A percentile compares a stretch with the other conserved stretches of the same genome.
Conservation (phyloP, 331 rosid species). For the Rhamnella rubrinervis region DNA sequence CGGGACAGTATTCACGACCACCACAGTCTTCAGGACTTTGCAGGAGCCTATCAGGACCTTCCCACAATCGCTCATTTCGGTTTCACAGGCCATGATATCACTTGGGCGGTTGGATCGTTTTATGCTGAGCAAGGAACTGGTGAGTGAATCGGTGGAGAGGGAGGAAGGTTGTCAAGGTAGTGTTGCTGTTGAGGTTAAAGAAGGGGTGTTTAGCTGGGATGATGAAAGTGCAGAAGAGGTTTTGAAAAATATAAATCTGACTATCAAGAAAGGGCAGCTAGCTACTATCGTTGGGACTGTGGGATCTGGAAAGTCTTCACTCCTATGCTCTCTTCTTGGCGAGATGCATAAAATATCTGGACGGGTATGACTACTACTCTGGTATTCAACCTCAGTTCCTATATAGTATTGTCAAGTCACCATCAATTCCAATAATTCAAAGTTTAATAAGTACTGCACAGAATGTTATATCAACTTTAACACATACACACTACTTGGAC, state of each 20-base stretch:
- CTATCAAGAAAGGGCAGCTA: slow-evolving; percentile 65
- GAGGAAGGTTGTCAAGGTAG: slow-evolving; percentile 43
- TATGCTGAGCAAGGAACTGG: slow-evolving; percentile 72
- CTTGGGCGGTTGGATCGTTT: slow-evolving; percentile 76
- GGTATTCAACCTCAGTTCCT: background rate
- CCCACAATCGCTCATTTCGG: slow-evolving; percentile 82
- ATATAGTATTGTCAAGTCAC: background rate
- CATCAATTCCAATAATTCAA: too few species aligned
- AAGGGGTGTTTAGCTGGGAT: slow-evolving; percentile 81
- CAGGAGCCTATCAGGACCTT: slow-evolving; percentile 84
- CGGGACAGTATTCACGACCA: slow-evolving; percentile 79
- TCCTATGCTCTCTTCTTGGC: slow-evolving; percentile 79
- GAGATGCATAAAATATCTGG: slow-evolving; percentile 84
- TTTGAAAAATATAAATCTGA: slow-evolving; percentile 59
- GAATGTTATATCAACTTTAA: too few species aligned
- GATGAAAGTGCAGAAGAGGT: slow-evolving; percentile 55
- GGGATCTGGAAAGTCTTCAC: slow-evolving; percentile 87
- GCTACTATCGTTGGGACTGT: slow-evolving; percentile 88
- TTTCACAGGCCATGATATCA: slow-evolving; percentile 84
- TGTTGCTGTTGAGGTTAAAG: slow-evolving; percentile 55
- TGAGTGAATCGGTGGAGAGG: slow-evolving; percentile 51
- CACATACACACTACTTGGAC: too few species aligned
- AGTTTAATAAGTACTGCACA: too few species aligned
- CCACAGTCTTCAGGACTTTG: slow-evolving; percentile 69
- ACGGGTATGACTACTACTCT: slow-evolving; percentile 49